Evolutionary conservation across 805 yeast genomes (phyloP), one percentile per base, ranked within the genome.

Genomic region (Saturnispora kantuleensis): DNA sequence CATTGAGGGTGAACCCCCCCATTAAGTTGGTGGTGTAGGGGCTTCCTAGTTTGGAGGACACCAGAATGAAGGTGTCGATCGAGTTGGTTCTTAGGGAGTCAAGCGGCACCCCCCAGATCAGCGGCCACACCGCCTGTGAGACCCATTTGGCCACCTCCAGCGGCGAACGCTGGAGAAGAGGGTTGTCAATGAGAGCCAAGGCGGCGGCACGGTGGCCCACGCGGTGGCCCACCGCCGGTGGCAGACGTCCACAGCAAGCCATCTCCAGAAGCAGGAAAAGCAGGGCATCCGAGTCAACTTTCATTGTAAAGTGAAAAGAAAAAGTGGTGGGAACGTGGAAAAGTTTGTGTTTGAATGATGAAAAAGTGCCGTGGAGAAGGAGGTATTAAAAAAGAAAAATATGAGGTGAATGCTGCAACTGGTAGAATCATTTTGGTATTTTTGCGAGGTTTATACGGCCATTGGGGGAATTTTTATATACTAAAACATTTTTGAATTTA

Each of bases 41-140:
- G 76, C 77, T 12, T 51, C 54, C 35, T 84, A 71, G 42, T 74
- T 67, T 44, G 70, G 70, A 65, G 81, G 82, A 44, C 65, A 85
- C 76, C 37, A 86, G 68, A 21, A 87, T 90, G 60, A 78, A 85
- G 0, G 89, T 84, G 6, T 93, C 82, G 33, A 94, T 66, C 60
- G 93, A 97, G 58, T 93, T 93, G 1, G 98, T 93, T 49, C 95
- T 75, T 47, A 93, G 69, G 53, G 87, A 88, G 59, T 89, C 97
- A 69, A 93, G 85, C 59, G 84, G 96, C 62, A 88, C 90, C 33
- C 79, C 77, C 63, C 77, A 87, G 28, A 90, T 58, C 43, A 73
- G 65, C 53, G 76, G 79, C 97, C 97, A 93, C 28, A 89, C 82
- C 53, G 89, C 97, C 38, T 95, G 74, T 59, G 97, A 89, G 5